Evolutionary conservation across 164 flowering plant species (phyloP), one percentile per base, ranked within the genome.

Genomic region (Sextonia rubra): DNA sequence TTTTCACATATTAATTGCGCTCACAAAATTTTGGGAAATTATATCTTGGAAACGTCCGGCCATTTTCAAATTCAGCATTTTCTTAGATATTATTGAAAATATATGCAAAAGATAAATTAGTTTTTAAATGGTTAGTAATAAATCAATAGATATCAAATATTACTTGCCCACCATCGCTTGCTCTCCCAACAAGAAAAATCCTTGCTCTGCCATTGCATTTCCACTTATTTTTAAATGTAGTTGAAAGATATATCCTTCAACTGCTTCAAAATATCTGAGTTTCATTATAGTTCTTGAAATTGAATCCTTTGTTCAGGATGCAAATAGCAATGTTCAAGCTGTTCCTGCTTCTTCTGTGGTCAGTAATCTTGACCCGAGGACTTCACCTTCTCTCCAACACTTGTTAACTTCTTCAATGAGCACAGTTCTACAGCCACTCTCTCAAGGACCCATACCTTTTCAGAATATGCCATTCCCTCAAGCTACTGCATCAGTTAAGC

Each of bases 351-450:
- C 89, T 71, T 69, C 85, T 18, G 56, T 81, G 48, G 78, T 76
- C 24, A 71, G 77, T 71, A 89, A 77, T 83, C 58, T 83, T 37
- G 94, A 91, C 70, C 80, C 87, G 37, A 88, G 90, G 78, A 78
- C 47, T 71, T 74, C 82, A 60, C 58, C 89, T 56, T 71, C 88
- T 75, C 79, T 85, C 48, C 93, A 86, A 44, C 84, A 69, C 58
- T 12, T 83, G 29, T 64, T 73, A 55, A 76, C 85, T 67, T 72
- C 91, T 73, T 71, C 91, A 75, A 77, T 91, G 49, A 73, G 76
- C 63, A 47, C 86, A 29, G 30, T 80, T 75, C 72, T 88, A 52
- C 74, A 77, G 47, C 72, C 85, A 61, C 60, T 82, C 70, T 27
- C 82, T 72, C 91, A 82, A 76, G 86, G 82, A 12, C 67, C 88